Conservation (phyloP, 2,329 filamentous ascomycete genomes). For the Calonectria fujianensis region DNA sequence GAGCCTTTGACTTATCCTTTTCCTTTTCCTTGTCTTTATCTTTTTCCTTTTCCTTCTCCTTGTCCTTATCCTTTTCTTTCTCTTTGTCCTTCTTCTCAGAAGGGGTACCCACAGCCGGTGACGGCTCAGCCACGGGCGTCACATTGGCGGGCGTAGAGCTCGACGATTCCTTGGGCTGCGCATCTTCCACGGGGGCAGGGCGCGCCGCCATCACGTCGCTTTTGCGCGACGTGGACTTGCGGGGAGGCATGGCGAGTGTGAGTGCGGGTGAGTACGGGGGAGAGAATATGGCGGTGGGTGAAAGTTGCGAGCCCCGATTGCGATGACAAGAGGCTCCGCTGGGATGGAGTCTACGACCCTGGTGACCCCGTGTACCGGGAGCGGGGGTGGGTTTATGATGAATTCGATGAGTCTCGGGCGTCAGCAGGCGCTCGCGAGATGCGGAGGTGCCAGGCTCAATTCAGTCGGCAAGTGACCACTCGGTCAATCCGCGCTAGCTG, state of each 20-base stretch:
- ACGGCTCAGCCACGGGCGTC: slow-evolving; percentile 46
- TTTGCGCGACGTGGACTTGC: slow-evolving; percentile 71
- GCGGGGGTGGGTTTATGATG: neutral
- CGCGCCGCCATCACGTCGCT: slow-evolving; percentile 69
- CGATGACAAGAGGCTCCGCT: slow-evolving; percentile 1
- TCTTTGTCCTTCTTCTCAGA: slow-evolving; percentile 58
- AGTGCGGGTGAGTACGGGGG: slow-evolving; percentile 16
- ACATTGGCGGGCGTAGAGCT: slow-evolving; percentile 42
- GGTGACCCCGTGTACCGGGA: neutral
- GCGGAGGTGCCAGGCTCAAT: neutral
- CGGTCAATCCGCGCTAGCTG: slow-evolving; percentile 40
- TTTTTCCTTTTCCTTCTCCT: slow-evolving; percentile 51
- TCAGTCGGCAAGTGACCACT: slow-evolving; percentile 44
- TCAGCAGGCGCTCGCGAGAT: slow-evolving; percentile 11
- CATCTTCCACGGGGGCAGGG: slow-evolving; percentile 67
- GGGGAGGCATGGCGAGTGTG: slow-evolving; percentile 68
- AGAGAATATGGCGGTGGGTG: slow-evolving; percentile 3
- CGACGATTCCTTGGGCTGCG: slow-evolving; percentile 48
- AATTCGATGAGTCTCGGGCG: neutral
- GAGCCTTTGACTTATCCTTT: slow-evolving; percentile 53
- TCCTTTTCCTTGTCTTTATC: slow-evolving; percentile 59
- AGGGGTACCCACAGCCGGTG: slow-evolving; percentile 48
- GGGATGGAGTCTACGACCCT: neutral
- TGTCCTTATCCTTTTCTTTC: slow-evolving; percentile 56
- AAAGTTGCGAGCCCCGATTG: neutral